phyloP scores from a whole-genome alignment of 306 rosid genomes.

The Dicorynia guianensis region DNA sequence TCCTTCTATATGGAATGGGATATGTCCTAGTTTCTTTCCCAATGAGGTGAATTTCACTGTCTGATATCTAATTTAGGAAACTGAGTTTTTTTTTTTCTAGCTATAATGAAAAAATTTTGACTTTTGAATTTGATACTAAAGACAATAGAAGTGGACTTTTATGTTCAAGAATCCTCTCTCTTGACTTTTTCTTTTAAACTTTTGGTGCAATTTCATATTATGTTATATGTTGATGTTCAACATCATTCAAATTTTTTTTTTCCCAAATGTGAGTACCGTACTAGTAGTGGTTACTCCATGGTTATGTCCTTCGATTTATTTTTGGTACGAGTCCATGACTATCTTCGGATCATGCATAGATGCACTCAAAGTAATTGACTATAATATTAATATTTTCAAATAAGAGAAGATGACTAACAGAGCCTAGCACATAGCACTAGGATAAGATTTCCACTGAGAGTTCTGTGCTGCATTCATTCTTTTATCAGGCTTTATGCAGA shows the following conservation, averaged over 20 bases:
- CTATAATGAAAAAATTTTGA: constrained; percentile 10
- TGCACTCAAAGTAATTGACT: neutral
- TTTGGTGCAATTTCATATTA: constrained; percentile 17
- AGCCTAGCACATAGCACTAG: neutral
- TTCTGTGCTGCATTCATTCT: neutral
- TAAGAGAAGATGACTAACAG: neutral
- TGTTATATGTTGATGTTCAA: constrained; percentile 9
- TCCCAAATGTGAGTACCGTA: neutral
- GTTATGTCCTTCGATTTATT: neutral
- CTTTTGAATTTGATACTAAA: constrained; percentile 3
- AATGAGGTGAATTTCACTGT: constrained; percentile 62
- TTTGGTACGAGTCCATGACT: neutral
- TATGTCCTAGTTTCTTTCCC: constrained; percentile 61
- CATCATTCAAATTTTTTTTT: constrained; percentile 19
- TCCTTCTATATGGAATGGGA: constrained; percentile 62
- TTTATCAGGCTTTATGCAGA: neutral
- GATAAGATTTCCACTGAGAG: constrained; percentile 6
- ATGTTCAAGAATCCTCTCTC: constrained; percentile 3
- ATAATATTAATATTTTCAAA: neutral
- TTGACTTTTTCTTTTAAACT: neutral
- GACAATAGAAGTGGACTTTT: constrained; percentile 1
- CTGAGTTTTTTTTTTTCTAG: neutral
- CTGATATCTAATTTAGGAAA: constrained; percentile 24
- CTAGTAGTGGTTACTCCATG: neutral
- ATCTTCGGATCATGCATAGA: neutral